These are phyloP conservation scores for Pestalotiopsis sp. DNA, from an alignment of 2,329 filamentous ascomycete genomes.

Conservation along the genomic window DNA sequence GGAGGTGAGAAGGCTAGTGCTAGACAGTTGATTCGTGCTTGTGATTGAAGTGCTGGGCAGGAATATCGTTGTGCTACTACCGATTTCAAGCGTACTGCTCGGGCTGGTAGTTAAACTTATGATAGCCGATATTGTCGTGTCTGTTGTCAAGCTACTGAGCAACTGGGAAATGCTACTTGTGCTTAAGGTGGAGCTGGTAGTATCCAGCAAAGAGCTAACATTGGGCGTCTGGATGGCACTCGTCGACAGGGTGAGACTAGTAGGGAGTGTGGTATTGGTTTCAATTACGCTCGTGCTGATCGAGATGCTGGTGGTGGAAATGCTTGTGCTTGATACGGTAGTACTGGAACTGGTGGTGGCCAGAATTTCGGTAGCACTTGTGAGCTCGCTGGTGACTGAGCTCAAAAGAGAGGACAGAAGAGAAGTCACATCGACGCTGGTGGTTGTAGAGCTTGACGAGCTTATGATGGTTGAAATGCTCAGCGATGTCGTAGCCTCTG, in stretches of 20 bases:
- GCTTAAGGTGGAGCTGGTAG: neutral
- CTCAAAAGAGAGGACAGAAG: neutral
- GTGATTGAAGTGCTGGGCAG: neutral
- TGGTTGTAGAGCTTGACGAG: neutral
- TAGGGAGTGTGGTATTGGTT: neutral
- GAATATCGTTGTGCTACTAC: neutral
- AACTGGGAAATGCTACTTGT: neutral
- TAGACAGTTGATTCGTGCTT: neutral
- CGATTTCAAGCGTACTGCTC: neutral
- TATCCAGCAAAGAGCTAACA: neutral
- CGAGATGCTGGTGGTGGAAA: neutral
- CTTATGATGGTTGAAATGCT: neutral
- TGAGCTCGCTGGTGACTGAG: neutral
- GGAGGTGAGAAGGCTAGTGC: neutral
- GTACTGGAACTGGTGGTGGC: neutral
- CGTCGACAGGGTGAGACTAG: neutral
- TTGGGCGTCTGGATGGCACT: neutral
- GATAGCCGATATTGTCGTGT: neutral
- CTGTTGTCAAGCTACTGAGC: neutral
- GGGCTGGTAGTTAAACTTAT: neutral
- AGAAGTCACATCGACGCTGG: neutral
- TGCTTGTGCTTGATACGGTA: neutral
- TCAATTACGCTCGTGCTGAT: neutral
- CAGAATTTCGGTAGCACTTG: neutral
- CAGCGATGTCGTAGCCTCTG: neutral